Evolutionary conservation across 768 basidiomycete species (phyloP).

Genomic region (Kwoniella europaea): DNA sequence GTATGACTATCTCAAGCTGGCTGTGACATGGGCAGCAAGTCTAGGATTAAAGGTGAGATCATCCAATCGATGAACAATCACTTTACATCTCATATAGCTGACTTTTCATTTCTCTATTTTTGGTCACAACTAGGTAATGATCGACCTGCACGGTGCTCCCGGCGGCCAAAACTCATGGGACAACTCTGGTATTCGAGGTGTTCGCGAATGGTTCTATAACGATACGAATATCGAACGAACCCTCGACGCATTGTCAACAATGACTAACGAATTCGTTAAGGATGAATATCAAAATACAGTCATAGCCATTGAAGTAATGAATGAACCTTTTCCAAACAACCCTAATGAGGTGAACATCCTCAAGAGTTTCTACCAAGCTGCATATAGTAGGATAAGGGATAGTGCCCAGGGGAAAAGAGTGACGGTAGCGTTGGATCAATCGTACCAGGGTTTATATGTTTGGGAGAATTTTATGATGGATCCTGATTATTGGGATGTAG

Average conservation of each 20-base stretch:
- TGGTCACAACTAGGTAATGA: conserved; percentile 34
- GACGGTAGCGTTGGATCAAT: conserved; percentile 44
- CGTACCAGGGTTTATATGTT: conserved; percentile 45
- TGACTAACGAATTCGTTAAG: conserved; percentile 52
- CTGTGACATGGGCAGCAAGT: conserved; percentile 50
- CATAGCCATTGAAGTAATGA: conserved; percentile 52
- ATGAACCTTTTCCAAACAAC: conserved; percentile 52
- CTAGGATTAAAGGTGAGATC: conserved; percentile 42
- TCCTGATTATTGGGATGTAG: conserved; percentile 42
- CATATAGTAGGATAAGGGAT: conserved; percentile 38
- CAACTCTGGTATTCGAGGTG: conserved; percentile 50
- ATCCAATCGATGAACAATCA: too few relatives aligned
- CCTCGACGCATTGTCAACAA: conserved; percentile 41
- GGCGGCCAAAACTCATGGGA: conserved; percentile 55
- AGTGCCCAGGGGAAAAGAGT: conserved; percentile 12
- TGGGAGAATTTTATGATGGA: conserved; percentile 53
- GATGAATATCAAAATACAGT: conserved; percentile 43
- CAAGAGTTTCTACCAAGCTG: conserved; percentile 40
- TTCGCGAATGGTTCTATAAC: conserved; percentile 51
- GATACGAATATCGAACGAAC: conserved; percentile 46
- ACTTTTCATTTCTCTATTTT: neutral
- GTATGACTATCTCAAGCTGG: conserved; percentile 49
- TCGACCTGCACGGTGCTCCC: conserved; percentile 55
- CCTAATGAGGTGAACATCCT: conserved; percentile 36
- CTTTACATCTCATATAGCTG: neutral